These are phyloP conservation scores for Colletotrichum sansevieriae DNA, from an alignment of 2,329 filamentous ascomycete genomes.

Conservation along the genomic window DNA sequence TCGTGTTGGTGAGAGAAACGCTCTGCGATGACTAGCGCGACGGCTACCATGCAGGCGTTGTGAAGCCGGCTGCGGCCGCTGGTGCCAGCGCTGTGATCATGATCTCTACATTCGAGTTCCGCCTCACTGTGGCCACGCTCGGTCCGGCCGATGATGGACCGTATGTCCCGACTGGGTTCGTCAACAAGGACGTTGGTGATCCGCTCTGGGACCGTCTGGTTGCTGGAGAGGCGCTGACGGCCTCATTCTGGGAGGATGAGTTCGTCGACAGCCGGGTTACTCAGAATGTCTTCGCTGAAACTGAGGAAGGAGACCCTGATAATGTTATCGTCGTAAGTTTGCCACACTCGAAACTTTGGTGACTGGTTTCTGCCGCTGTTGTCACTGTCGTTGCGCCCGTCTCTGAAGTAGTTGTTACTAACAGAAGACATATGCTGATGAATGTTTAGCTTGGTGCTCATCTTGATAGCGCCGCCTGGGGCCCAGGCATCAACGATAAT, in stretches of 20 bases:
- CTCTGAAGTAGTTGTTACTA: too few relatives aligned
- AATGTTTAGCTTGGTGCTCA: conserved; percentile 53
- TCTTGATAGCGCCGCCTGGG: conserved; percentile 58
- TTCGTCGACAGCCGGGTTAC: conserved; percentile 55
- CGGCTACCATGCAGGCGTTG: conserved; percentile 47
- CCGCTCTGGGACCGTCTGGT: conserved; percentile 48
- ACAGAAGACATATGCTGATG: background rate
- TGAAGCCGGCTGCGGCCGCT: conserved; percentile 48
- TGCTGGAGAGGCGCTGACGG: conserved; percentile 50
- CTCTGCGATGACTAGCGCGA: conserved; percentile 48
- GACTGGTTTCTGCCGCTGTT: rapidly evolving
- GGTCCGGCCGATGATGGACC: conserved; percentile 47
- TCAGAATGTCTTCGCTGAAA: conserved; percentile 61
- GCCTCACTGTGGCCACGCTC: conserved; percentile 49
- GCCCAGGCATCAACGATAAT: conserved; percentile 62
- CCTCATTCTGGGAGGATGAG: conserved; percentile 52
- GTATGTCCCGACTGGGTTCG: conserved; percentile 48
- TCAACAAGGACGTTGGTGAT: conserved; percentile 48
- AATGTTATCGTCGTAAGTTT: conserved; percentile 53
- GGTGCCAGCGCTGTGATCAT: conserved; percentile 49
- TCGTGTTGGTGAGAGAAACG: conserved; percentile 50
- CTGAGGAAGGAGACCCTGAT: conserved; percentile 56
- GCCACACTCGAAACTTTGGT: too few relatives aligned
- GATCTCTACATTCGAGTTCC: conserved; percentile 48
- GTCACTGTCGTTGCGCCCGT: rapidly evolving